Base-by-base conservation (phyloP, 2,329 filamentous ascomycete genomes). In the Leptosphaerulina australis region DNA sequence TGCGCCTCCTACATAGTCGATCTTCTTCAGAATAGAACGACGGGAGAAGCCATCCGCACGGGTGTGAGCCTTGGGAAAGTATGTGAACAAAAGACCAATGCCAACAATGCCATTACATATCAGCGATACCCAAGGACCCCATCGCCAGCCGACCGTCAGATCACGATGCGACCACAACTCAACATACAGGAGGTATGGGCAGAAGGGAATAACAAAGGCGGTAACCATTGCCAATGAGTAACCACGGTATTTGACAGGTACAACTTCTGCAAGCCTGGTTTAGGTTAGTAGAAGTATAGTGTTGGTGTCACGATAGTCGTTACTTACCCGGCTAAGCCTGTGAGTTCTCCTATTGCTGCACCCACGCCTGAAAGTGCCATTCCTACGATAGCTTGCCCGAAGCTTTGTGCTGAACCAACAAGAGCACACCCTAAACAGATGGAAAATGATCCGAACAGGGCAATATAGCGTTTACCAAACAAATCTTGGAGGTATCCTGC, bases 401-500 rank as follows among this genome's bases (percentile, higher is more conserved):
- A 70, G 7, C 38, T 56, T 10, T 72, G 63, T 12, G 63, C 59
- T 14, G 67, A 66, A 2, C 53, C 68, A 11, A 71, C 53, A 7
- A 72, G 55, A 14, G 59, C 34, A 31, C 62, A 68, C 5, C 68
- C 69, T 12, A 69, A 44, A 30, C 64, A 67, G n/a, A 71, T 64
- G 25, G 56, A 65, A 1, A 64, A 18, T 1, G 66, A 60, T 2
- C 67, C 69, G 17, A 69, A 67, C 12, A 73, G 56, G 7, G 70
- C 66, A 22, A 71, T 71, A 35, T 71, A 71, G 10, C 69, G 56
- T 43, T 70, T 68, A 3, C 70, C 70, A 17, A 71, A 70, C 5
- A 73, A 47, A 52, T 72, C 70, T 17, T 70, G 67, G 5, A 72
- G 59, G 43, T 71, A 73, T 12, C 69, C 70, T 29, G 67, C 67